A percentile compares a stretch with the other conserved stretches of the same genome.
phyloP scores from a whole-genome alignment of 1,284 basidiomycete genomes.

The Cystobasidium sp. region DNA sequence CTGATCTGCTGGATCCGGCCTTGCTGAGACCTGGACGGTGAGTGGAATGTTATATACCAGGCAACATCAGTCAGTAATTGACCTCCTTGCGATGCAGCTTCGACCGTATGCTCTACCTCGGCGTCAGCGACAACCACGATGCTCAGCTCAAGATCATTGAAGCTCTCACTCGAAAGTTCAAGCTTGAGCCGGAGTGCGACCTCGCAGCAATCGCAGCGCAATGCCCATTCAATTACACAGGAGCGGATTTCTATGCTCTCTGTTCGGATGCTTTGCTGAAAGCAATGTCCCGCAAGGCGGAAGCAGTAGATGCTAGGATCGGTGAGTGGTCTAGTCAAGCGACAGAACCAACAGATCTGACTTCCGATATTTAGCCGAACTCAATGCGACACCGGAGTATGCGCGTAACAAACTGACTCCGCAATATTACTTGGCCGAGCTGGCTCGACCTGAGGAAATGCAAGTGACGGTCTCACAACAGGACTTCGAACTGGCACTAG shows the following conservation, averaged over 20 bases:
- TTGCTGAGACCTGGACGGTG: slow-evolving; percentile 58
- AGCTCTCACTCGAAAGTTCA: slow-evolving; percentile 91
- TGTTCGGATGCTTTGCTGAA: slow-evolving; percentile 96
- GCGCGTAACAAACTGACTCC: slow-evolving; percentile 73
- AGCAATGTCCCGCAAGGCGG: slow-evolving; percentile 88
- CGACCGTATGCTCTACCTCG: slow-evolving; percentile 95
- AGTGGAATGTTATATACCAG: not conserved
- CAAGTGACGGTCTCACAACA: slow-evolving; percentile 71
- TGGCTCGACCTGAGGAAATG: slow-evolving; percentile 74
- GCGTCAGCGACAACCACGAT: slow-evolving; percentile 83
- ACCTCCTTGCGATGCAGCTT: slow-evolving; percentile 66
- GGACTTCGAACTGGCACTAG: slow-evolving; percentile 79
- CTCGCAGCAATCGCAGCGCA: slow-evolving; percentile 70
- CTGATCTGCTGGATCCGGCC: slow-evolving; percentile 60
- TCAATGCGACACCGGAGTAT: slow-evolving; percentile 62
- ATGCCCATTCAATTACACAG: slow-evolving; percentile 92
- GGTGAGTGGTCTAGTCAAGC: slow-evolving; percentile 57
- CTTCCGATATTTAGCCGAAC: slow-evolving; percentile 57
- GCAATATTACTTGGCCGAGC: slow-evolving; percentile 88
- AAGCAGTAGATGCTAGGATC: slow-evolving; percentile 74
- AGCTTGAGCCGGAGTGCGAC: slow-evolving; percentile 71
- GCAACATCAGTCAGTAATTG: not conserved
- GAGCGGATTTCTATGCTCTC: slow-evolving; percentile 96
- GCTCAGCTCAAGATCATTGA: slow-evolving; percentile 86
- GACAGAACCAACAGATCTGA: not conserved